Conservation (phyloP, 768 basidiomycete species). For the Termitomyces sp. region DNA sequence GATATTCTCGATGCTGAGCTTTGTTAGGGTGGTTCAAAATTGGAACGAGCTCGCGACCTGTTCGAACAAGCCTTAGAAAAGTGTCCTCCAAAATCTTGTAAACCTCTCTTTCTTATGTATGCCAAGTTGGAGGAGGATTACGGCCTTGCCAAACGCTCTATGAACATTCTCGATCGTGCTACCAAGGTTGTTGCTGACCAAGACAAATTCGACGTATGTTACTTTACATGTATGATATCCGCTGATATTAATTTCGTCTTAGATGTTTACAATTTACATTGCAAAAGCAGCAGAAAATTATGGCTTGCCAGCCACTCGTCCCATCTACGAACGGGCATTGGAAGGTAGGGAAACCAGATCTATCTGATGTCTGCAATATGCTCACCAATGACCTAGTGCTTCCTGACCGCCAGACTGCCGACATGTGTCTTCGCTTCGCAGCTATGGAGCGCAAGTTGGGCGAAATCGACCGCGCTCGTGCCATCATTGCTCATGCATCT, state of each 20-base stretch:
- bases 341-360: slow-evolving; percentile 47
- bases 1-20: background rate
- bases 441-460: slow-evolving; percentile 95
- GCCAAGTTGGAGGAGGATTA: slow-evolving; percentile 93
- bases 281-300: slow-evolving; percentile 96
- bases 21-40: slow-evolving; percentile 80
- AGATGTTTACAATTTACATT: slow-evolving; percentile 98
- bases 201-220: slow-evolving; percentile 89
- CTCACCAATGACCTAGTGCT: slow-evolving; percentile 43
- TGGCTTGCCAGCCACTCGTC: slow-evolving; percentile 92
- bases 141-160: slow-evolving; percentile 93
- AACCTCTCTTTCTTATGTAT: slow-evolving; percentile 94
- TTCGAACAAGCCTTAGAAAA: slow-evolving; percentile 98
- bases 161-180: slow-evolving; percentile 94
- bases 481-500: slow-evolving; percentile 95
- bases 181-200: slow-evolving; percentile 81
- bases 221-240: background rate
- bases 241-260: background rate
- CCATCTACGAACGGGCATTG: slow-evolving; percentile 94
- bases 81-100: slow-evolving; percentile 92
- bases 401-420: slow-evolving; percentile 91
- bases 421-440: slow-evolving; percentile 97
- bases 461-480: slow-evolving; percentile 96
- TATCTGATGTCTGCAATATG: background rate
- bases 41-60: slow-evolving; percentile 94